phyloP scores from a whole-genome alignment of 2,329 filamentous ascomycete genomes.

The Scytalidium lignicola region DNA sequence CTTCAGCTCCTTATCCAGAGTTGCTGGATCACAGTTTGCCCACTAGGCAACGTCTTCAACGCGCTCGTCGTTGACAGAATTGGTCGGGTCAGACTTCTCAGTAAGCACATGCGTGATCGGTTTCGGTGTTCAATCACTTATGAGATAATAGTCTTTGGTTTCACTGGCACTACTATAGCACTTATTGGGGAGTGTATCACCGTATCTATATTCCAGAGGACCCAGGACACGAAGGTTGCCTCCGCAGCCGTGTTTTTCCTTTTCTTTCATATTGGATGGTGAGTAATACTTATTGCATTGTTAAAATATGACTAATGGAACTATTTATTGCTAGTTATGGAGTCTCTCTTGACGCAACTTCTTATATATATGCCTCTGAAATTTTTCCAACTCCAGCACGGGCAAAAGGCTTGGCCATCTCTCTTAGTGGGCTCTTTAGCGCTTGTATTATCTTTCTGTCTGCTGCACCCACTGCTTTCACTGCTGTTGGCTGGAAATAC shows the following conservation, averaged over 20 bases:
- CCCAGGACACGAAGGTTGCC: conserved; percentile 13
- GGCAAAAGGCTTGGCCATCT: conserved; percentile 62
- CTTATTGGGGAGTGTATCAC: conserved; percentile 17
- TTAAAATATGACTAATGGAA: background rate
- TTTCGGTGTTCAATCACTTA: background rate
- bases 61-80: background rate
- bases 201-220: conserved; percentile 18
- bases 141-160: conserved; percentile 5
- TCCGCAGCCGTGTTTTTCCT: conserved; percentile 15
- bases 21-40: background rate
- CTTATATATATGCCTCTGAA: conserved; percentile 28
- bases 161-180: conserved; percentile 12
- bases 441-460: too few relatives aligned
- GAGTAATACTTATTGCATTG: background rate
- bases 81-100: background rate
- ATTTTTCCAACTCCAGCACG: conserved; percentile 29
- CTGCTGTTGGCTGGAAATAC: too few relatives aligned
- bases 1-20: background rate
- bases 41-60: background rate
- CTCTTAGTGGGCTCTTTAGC: background rate
- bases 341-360: conserved; percentile 21
- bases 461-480: too few relatives aligned
- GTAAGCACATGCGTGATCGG: background rate
- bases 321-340: conserved; percentile 17
- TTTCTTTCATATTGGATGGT: conserved; percentile 8